A percentile compares a stretch with the other conserved stretches of the same genome.
Evolutionary conservation across 2,329 filamentous ascomycete species (phyloP).

Genomic region (Coniochaeta pulveracea): DNA sequence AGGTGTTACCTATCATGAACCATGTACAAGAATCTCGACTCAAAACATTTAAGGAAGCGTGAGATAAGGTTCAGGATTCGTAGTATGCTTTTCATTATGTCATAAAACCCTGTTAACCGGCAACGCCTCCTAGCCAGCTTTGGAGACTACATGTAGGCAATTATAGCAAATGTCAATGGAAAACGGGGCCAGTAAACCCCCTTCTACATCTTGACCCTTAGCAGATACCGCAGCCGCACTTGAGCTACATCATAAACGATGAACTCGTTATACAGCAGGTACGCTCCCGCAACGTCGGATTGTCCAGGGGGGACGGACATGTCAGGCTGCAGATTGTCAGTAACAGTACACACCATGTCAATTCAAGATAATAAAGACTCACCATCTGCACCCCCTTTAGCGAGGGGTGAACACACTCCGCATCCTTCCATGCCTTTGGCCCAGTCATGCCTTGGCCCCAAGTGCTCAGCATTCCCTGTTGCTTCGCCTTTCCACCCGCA

Average conservation of each 20-base stretch:
- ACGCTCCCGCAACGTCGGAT: slow-evolving; percentile 32
- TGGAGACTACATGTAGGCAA: too few species aligned
- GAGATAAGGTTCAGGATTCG: too few species aligned
- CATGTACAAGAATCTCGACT: too few species aligned
- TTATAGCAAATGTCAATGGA: too few species aligned
- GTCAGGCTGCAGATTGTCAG: slow-evolving; percentile 29
- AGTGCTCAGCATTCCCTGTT: slow-evolving; percentile 51
- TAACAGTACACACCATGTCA: neutral
- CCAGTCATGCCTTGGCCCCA: slow-evolving; percentile 56
- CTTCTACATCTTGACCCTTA: slow-evolving; percentile 47
- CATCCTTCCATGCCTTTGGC: slow-evolving; percentile 67
- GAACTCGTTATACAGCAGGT: slow-evolving; percentile 61
- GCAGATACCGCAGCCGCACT: slow-evolving; percentile 58
- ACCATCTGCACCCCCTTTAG: slow-evolving; percentile 63
- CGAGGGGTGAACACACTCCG: slow-evolving; percentile 48
- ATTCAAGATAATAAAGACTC: slow-evolving; percentile 17
- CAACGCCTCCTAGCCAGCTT: too few species aligned
- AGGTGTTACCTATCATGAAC: too few species aligned
- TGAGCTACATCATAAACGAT: slow-evolving; percentile 61
- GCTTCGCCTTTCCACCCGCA: slow-evolving; percentile 53
- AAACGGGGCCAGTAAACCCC: too few species aligned
- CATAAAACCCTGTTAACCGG: too few species aligned
- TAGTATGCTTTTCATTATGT: too few species aligned
- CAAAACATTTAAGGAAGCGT: too few species aligned
- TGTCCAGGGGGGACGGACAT: slow-evolving; percentile 28